Percentiles rank a stretch among this genome's conserved stretches.
phyloP scores from a whole-genome alignment of 257 asterid species.

The Eucommia ulmoides region DNA sequence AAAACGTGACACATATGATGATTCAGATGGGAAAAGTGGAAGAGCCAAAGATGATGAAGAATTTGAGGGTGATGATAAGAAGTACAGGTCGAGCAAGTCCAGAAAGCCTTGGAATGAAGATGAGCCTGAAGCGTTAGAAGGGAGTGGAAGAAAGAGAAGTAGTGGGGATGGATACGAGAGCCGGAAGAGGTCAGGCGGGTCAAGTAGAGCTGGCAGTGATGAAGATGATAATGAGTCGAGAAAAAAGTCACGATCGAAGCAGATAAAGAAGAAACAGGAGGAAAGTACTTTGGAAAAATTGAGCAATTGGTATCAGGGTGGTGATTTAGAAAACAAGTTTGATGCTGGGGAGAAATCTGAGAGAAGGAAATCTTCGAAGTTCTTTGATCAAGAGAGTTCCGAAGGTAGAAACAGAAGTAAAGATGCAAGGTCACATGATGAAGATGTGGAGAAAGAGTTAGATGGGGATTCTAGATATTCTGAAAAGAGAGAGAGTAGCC shows the following conservation, averaged over 20 bases:
- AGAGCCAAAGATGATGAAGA: slow-evolving; percentile 51
- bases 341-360: slow-evolving; percentile 42
- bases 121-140: slow-evolving; percentile 52
- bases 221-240: slow-evolving; percentile 58
- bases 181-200: slow-evolving; percentile 54
- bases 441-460: slow-evolving; percentile 31
- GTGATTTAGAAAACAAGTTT: slow-evolving; percentile 51
- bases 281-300: slow-evolving; percentile 66
- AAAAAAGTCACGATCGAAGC: slow-evolving; percentile 51
- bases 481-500: slow-evolving; percentile 43
- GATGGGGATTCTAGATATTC: slow-evolving; percentile 36
- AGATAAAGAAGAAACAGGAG: slow-evolving; percentile 51
- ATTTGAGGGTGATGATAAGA: slow-evolving; percentile 48
- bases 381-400: slow-evolving; percentile 28
- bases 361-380: slow-evolving; percentile 38
- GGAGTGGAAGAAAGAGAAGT: slow-evolving; percentile 50
- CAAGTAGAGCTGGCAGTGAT: slow-evolving; percentile 53
- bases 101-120: slow-evolving; percentile 42
- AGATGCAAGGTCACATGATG: slow-evolving; percentile 14
- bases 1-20: slow-evolving; percentile 46
- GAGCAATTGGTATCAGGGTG: slow-evolving; percentile 86
- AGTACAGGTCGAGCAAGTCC: slow-evolving; percentile 39
- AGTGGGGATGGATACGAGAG: slow-evolving; percentile 48
- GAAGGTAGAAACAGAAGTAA: slow-evolving; percentile 12
- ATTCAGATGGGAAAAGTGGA: slow-evolving; percentile 57